Percentiles rank a stretch among this genome's conserved stretches.
phyloP scores from a whole-genome alignment of 1,284 basidiomycete species.

The Fomitiporia mediterranea region DNA sequence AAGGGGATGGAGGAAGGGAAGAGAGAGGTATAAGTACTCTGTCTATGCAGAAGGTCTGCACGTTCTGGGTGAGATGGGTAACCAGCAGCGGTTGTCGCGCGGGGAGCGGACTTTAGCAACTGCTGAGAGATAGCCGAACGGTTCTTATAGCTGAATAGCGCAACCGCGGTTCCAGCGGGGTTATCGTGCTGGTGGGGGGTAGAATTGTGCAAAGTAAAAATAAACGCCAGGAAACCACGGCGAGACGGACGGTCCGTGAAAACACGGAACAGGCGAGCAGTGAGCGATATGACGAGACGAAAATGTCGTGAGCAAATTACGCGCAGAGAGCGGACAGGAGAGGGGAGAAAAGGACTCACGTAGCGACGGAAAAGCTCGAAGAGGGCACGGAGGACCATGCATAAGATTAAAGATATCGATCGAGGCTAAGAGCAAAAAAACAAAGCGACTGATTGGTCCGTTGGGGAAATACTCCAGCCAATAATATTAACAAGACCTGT shows the following conservation, averaged over 20 bases:
- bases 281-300: background rate
- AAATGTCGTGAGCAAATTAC: background rate
- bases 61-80: background rate
- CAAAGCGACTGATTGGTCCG: no score
- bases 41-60: slow-evolving; percentile 6
- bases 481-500: no score
- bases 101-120: slow-evolving; percentile 7
- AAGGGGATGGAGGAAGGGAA: background rate
- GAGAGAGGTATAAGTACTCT: slow-evolving; percentile 12
- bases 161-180: slow-evolving; percentile 16
- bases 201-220: background rate
- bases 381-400: slow-evolving; percentile 19
- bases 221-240: background rate
- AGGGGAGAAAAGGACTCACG: slow-evolving; percentile 7
- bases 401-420: background rate
- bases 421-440: slow-evolving; percentile 7
- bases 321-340: background rate
- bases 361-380: slow-evolving; percentile 19
- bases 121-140: background rate
- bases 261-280: slow-evolving; percentile 5
- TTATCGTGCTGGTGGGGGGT: slow-evolving; percentile 15
- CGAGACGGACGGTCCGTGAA: background rate
- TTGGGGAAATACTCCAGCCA: background rate
- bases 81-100: background rate
- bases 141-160: slow-evolving; percentile 18